These are phyloP conservation scores for Plasmodium gonderi DNA, from an alignment of 169 alveolate species.

Conservation along the genomic window DNA sequence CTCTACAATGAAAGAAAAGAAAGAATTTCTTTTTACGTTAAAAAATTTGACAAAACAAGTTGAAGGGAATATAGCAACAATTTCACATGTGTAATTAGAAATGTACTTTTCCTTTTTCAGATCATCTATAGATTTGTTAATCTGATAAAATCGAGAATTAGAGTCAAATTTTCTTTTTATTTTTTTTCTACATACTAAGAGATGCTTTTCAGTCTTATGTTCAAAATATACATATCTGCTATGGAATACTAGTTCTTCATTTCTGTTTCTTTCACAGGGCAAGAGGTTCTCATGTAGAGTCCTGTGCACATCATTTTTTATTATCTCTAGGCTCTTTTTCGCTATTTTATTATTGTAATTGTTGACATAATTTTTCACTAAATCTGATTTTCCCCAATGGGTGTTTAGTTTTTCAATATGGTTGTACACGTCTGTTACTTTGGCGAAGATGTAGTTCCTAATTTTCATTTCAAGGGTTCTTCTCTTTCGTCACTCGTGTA, in stretches of 20 bases:
- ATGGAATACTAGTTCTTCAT: slow-evolving; percentile 14
- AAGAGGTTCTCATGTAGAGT: slow-evolving; percentile 1
- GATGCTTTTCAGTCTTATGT: background rate
- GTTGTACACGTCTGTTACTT: slow-evolving; percentile 16
- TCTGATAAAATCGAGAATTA: background rate
- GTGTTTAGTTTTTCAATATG: slow-evolving; percentile 24
- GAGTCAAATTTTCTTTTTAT: slow-evolving; percentile 2
- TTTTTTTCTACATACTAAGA: slow-evolving; percentile 52
- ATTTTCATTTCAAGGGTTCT: background rate
- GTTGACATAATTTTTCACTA: slow-evolving; percentile 1
- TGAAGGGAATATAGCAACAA: slow-evolving; percentile 26
- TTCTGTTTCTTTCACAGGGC: slow-evolving; percentile 3
- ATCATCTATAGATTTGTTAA: slow-evolving; percentile 23
- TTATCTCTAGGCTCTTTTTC: slow-evolving; percentile 13
- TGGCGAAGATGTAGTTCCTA: slow-evolving; percentile 22
- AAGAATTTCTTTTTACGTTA: background rate
- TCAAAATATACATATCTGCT: slow-evolving; percentile 47
- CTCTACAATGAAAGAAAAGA: slow-evolving; percentile 40
- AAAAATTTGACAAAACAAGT: slow-evolving; percentile 9
- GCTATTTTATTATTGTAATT: slow-evolving; percentile 14
- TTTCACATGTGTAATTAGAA: slow-evolving; percentile 15
- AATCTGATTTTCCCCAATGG: background rate
- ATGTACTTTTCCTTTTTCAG: slow-evolving; percentile 18
- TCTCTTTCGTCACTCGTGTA: background rate
- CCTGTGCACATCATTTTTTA: slow-evolving; percentile 28